phyloP scores from a whole-genome alignment of 2,329 filamentous ascomycete genomes.

The Arachnomyces sp. region DNA sequence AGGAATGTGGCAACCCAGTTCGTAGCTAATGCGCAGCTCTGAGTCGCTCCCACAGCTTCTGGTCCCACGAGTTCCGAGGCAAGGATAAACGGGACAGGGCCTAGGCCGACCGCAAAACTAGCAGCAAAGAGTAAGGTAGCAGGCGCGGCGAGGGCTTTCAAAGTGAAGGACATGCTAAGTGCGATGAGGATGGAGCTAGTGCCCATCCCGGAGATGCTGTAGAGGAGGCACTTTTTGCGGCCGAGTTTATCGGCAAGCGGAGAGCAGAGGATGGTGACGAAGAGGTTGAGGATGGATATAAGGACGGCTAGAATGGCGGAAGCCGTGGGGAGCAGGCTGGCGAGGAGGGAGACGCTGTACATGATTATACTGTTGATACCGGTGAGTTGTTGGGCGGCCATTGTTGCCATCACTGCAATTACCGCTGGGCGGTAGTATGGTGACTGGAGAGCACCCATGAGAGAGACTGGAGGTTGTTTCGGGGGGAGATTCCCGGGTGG shows the following conservation, averaged over 20 bases:
- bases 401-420: conserved; percentile 77
- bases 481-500: conserved; percentile 57
- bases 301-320: conserved; percentile 78
- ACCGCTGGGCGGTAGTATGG: conserved; percentile 63
- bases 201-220: conserved; percentile 80
- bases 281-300: conserved; percentile 77
- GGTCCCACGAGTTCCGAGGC: conserved; percentile 83
- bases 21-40: conserved; percentile 76
- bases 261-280: conserved; percentile 72
- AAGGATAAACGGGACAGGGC: conserved; percentile 90
- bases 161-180: conserved; percentile 63
- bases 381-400: conserved; percentile 86
- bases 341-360: conserved; percentile 89
- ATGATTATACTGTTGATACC: conserved; percentile 97
- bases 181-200: conserved; percentile 67
- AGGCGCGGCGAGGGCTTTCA: conserved; percentile 69
- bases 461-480: conserved; percentile 58
- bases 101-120: conserved; percentile 82
- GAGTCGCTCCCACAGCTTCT: conserved; percentile 83
- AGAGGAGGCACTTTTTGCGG: conserved; percentile 73
- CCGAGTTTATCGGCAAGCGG: conserved; percentile 81
- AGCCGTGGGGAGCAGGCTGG: conserved; percentile 68
- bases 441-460: conserved; percentile 57
- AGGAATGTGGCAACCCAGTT: conserved; percentile 89
- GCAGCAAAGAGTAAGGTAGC: conserved; percentile 79